Evolutionary conservation across 2,329 filamentous ascomycete species (phyloP), one percentile per base, ranked within the genome.

Genomic region (Cercospora berteroae): DNA sequence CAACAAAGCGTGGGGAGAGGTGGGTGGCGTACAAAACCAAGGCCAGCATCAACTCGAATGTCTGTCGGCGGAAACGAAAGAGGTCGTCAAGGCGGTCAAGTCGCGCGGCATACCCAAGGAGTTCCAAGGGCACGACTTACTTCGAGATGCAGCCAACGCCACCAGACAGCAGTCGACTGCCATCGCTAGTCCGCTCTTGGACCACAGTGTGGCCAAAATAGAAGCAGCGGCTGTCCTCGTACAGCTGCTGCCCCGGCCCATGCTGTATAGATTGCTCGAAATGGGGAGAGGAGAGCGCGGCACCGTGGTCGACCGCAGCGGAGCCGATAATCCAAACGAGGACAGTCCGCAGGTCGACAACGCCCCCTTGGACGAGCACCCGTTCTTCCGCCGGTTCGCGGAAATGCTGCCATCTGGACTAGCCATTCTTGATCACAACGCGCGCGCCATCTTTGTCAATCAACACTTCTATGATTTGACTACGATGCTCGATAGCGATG

Each of bases 391-490:
- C 27, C 73, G 78, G 10, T 83, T 83, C 52, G 81, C 81, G 4
- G 81, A 83, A 62, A 76, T 83, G 69, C 71, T 83, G 0, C 81
- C 81, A 3, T 81, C 80, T 23, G 81, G 81, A 1, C 73, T 83
- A 10, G 81, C 81, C 2, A 82, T 83, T 36, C 74, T 83, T 5
- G 80, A 83, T 67, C 78, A 78, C 57, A 76, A 80, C 18, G 80
- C 81, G 1, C 79, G 81, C 42, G 80, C 81, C 8, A 74, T 83
- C 8, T 83, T 82, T 60, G 81, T 83, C 12, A 83, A 83, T 60
- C 79, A 82, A 61, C 77, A 78, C 58, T 83, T 83, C 69, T 82
- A 81, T 70, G 75, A 78, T 23, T 74, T 83, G n/a, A 83, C 81
- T 0, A 82, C 80, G 0, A 80, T 81, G 65, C 76, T 76, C 39